A percentile compares a stretch with the other conserved stretches of the same genome.
phyloP scores from a whole-genome alignment of 306 rosid genomes.

The Vachellia pachyceras region DNA sequence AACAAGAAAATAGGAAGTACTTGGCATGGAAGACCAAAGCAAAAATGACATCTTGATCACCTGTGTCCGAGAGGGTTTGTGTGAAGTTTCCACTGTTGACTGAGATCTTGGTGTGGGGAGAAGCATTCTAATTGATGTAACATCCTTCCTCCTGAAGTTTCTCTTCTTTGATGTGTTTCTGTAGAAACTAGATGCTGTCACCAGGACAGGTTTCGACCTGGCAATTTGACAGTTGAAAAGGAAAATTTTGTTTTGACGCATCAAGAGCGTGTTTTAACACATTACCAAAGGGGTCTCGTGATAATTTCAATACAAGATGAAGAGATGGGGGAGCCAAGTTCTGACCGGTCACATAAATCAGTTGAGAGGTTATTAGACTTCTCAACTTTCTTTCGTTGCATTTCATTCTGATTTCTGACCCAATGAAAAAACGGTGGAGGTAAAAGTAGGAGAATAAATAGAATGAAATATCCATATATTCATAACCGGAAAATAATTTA shows the following conservation, averaged over 20 bases:
- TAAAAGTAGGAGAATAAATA: not conserved
- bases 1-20: slow-evolving; percentile 75
- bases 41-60: slow-evolving; percentile 47
- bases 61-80: slow-evolving; percentile 6
- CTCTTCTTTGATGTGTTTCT: slow-evolving; percentile 2
- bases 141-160: not conserved
- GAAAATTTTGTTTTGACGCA: not conserved
- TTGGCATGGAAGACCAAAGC: slow-evolving; percentile 59
- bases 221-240: not conserved
- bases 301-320: not conserved
- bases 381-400: not conserved
- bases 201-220: not conserved
- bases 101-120: slow-evolving; percentile 14
- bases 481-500: not conserved
- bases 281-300: not conserved
- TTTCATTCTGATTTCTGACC: not conserved
- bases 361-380: not conserved
- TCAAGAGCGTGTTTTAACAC: not conserved
- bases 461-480: not conserved
- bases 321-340: not conserved
- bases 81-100: slow-evolving; percentile 24
- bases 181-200: not conserved
- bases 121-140: not conserved
- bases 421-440: not conserved
- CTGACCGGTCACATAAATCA: not conserved